Evolutionary conservation across 1,139 yeast species (phyloP), one percentile per base, ranked within the genome.

Genomic region (Kluyveromyces sp.): DNA sequence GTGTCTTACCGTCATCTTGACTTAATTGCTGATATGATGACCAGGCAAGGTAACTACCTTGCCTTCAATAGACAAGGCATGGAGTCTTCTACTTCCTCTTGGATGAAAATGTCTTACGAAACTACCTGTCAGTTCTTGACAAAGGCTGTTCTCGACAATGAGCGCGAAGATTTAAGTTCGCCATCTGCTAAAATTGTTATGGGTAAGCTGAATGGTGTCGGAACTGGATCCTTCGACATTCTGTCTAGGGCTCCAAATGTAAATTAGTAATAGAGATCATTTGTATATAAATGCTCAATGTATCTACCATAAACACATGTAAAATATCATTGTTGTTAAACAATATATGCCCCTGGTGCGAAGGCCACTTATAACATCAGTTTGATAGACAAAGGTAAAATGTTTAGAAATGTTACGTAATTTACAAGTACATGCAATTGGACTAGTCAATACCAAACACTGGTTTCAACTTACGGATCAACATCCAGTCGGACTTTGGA

Each of bases 61-160:
- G 96, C 99, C 22, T 94, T 94, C 73, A 89, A 88, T 69, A 83
- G 99, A 74, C 96, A 88, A 70, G 98, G 98, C 67, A 89, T 94
- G 64, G 97, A 92, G 64, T 77, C 95, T 2, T 80, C 94, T 18
- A 88, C 97, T 2, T 89, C 97, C 9, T 85, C 97, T 28, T 86
- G 94, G 71, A 83, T 88, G 92, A 94, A 94, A 74, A 94, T 94
- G 99, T 87, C 96, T 47, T 94, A 88, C 67, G 99, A 94, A 70
- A 92, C 98, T 39, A 94, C 99, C 2, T 88, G 96, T 71, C 95
- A 86, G 67, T 94, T 94, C 75, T 76, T 94, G 66, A 92, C 96
- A 44, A 87, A 87, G 71, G 95, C 98, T 11, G 97, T 94, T 37
- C 73, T 94, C 63, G 94, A 92, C 55, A 88, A 94, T 50, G 96